Conservation (phyloP, 257 asterid species). For the Solanum appendiculatum region DNA sequence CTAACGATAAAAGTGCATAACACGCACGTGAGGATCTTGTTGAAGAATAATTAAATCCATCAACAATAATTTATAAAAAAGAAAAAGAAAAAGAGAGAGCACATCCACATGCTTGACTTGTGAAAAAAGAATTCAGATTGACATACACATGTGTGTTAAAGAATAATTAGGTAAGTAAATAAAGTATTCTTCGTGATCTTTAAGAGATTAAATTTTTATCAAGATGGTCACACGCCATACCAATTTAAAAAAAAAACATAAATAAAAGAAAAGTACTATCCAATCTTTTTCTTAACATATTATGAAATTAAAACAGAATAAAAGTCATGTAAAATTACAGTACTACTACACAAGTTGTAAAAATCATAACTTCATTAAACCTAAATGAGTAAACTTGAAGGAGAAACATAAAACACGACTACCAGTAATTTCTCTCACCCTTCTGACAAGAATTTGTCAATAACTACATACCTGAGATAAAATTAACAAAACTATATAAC, state of each 20-base stretch:
- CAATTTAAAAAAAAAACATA: too few relatives aligned
- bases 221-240: neutral
- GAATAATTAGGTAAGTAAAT: neutral
- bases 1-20: neutral
- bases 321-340: too few relatives aligned
- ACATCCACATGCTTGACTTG: neutral
- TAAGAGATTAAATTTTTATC: too few relatives aligned
- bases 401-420: neutral
- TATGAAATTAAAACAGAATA: too few relatives aligned
- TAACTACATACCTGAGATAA: neutral
- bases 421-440: neutral
- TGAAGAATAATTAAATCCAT: neutral
- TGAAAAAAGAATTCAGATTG: neutral
- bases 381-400: neutral
- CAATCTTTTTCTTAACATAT: too few relatives aligned
- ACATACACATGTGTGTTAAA: neutral
- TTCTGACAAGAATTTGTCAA: neutral
- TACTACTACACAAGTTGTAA: too few relatives aligned
- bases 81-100: too few relatives aligned
- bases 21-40: neutral
- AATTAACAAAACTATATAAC: too few relatives aligned
- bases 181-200: neutral
- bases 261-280: too few relatives aligned
- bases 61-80: neutral
- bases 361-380: neutral